Base-by-base conservation (phyloP, 495 filamentous ascomycete genomes). In the Tetracladium setigerum region DNA sequence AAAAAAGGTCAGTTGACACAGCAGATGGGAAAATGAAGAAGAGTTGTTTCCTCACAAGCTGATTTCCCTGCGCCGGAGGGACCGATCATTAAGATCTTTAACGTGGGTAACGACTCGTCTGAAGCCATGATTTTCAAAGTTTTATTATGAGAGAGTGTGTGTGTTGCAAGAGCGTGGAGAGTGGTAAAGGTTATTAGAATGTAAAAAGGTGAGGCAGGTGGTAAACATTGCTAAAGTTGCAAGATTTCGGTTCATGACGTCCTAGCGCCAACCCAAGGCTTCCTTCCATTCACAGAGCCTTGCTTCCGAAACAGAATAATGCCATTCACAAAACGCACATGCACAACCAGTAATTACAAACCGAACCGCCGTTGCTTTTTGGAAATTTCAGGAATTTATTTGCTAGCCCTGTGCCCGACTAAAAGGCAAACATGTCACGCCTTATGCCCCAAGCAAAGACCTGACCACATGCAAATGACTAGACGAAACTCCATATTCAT, bases 381-480 rank as follows among this genome's bases (percentile, higher is more conserved):
- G 41, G 30, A 42, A 50, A 37, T 47, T 49, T 46, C n/a, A n/a
- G 40, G 50, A 44, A 48, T 67, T 58, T 56, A 46, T 59, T 65
- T 63, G 55, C 47, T 62, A 61, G 56, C 54, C 56, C 62, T 67
- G 71, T 70, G 66, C 65, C 59, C 66, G 66, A 64, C 65, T n/a
- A n/a, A n/a, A 67, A 61, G 64, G 66, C 64, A 64, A 57, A 61
- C 55, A 63, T 61, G 64, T 70, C 64, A 70, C 67, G 71, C 69
- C 56, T 42, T 50, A 69, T 69, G 71, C 72, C 71, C 68, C 73
- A 76, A 74, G 71, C 70, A 75, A 70, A 73, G 63, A 67, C 50
- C 51, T 58, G 53, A 50, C 52, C 54, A 51, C 52, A 58, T 56
- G 53, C 49, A 58, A 58, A 54, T 54, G 52, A 54, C 58, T 49